Percentiles rank a stretch among this genome's conserved stretches.
These are phyloP conservation scores for Platanthera zijinensis DNA, from an alignment of 106 monocot genomes.

Conservation along the genomic window DNA sequence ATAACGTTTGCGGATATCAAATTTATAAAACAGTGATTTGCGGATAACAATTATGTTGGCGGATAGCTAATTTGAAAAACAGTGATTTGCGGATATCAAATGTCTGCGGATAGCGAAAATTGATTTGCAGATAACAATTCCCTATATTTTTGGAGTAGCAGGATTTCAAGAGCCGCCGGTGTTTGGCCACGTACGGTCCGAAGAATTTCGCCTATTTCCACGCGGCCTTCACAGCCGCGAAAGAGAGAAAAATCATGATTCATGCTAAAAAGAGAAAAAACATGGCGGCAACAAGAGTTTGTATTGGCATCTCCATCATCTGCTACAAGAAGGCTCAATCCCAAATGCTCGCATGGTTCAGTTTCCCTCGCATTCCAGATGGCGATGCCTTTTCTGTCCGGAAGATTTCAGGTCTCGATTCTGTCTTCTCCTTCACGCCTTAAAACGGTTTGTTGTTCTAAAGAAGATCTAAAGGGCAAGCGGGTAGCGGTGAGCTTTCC, in stretches of 20 bases:
- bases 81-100: too few relatives aligned
- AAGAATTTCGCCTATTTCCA: not conserved
- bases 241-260: not conserved
- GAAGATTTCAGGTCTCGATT: not conserved
- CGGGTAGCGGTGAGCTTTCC: slow-evolving; percentile 16
- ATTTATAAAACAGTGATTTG: too few relatives aligned
- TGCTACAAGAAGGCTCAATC: not conserved
- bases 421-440: not conserved
- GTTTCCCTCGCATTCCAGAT: not conserved
- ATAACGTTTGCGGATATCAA: too few relatives aligned
- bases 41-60: too few relatives aligned
- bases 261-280: slow-evolving; percentile 1
- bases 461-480: slow-evolving; percentile 19
- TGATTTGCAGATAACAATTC: too few relatives aligned
- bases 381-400: not conserved
- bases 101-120: too few relatives aligned
- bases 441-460: slow-evolving; percentile 4
- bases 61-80: too few relatives aligned
- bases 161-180: too few relatives aligned
- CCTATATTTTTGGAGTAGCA: too few relatives aligned
- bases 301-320: not conserved
- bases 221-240: not conserved
- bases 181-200: too few relatives aligned
- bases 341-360: not conserved
- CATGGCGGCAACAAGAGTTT: not conserved